Conservation (phyloP, 495 filamentous ascomycete species). For the Margaritispora aquatica region DNA sequence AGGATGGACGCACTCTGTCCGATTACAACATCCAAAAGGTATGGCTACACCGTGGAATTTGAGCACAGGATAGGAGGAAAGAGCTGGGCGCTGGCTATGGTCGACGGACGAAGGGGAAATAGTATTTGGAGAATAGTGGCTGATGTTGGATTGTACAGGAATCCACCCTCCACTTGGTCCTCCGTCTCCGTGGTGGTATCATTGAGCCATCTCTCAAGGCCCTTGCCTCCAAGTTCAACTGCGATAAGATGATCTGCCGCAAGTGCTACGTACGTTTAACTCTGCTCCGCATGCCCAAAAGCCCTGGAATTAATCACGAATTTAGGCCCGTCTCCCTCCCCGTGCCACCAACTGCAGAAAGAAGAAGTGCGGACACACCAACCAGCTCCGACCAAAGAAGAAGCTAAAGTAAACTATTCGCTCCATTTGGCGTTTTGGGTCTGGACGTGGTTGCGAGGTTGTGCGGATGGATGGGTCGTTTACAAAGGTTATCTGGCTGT, state of each 20-base stretch:
- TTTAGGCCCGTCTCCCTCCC: constrained; percentile 87
- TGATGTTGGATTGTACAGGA: constrained; percentile 50
- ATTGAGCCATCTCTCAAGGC: constrained; percentile 99
- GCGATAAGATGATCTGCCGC: constrained; percentile 99
- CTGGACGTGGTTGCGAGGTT: neutral
- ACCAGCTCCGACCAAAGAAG: constrained; percentile 99
- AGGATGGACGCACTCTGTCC: constrained; percentile 96
- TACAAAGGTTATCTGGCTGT: constrained; percentile 24
- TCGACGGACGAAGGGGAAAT: neutral
- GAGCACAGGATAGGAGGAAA: neutral
- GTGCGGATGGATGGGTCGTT: constrained; percentile 10
- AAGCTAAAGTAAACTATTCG: constrained; percentile 82
- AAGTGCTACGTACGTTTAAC: constrained; percentile 91
- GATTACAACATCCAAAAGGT: constrained; percentile 99
- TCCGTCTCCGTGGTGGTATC: constrained; percentile 98
- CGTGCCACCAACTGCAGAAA: constrained; percentile 99
- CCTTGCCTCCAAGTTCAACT: constrained; percentile 98
- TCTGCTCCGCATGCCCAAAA: neutral
- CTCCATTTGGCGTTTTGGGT: constrained; percentile 23
- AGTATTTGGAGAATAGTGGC: constrained; percentile 2
- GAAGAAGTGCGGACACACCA: constrained; percentile 99
- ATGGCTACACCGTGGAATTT: constrained; percentile 27
- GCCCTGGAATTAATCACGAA: neutral
- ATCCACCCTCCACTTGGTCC: constrained; percentile 97
- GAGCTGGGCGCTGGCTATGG: neutral